Percentiles rank a stretch among this genome's conserved stretches.
These are phyloP conservation scores for Phytophthora rubi DNA, from an alignment of 352 stramenopile species.

Conservation along the genomic window DNA sequence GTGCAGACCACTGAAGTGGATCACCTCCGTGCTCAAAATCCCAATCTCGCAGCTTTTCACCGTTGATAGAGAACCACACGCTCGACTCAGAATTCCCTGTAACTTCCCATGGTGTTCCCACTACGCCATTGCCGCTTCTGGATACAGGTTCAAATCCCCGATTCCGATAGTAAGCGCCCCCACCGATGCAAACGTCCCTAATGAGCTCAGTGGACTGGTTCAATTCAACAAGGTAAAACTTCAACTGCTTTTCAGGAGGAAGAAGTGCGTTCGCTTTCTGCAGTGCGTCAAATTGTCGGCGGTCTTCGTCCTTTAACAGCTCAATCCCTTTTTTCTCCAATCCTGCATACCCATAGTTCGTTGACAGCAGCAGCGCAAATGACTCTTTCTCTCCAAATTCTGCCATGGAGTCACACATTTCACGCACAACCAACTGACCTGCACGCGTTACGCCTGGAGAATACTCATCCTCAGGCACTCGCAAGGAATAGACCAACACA, in stretches of 20 bases:
- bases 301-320: not conserved
- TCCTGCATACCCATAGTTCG: not conserved
- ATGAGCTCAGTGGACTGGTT: not conserved
- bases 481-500: conserved; percentile 9
- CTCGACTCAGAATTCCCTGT: not conserved
- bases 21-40: not conserved
- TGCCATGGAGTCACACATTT: conserved; percentile 2
- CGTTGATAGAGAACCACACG: conserved; percentile 1
- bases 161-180: not conserved
- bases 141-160: not conserved
- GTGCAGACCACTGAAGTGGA: not conserved
- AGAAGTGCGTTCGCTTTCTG: not conserved
- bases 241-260: not conserved
- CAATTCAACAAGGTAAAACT: not conserved
- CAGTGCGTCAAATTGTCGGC: not conserved
- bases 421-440: not conserved
- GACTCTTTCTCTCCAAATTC: not conserved
- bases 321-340: conserved; percentile 1
- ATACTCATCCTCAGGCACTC: conserved; percentile 1
- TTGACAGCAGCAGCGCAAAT: conserved; percentile 13
- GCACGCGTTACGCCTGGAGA: not conserved
- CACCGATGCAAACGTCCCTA: not conserved
- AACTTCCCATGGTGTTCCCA: not conserved
- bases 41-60: not conserved
- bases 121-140: not conserved